A percentile compares a stretch with the other conserved stretches of the same genome.
Evolutionary conservation across 305 asterid genomes (phyloP).

Genomic region (Petunia hybrid): DNA sequence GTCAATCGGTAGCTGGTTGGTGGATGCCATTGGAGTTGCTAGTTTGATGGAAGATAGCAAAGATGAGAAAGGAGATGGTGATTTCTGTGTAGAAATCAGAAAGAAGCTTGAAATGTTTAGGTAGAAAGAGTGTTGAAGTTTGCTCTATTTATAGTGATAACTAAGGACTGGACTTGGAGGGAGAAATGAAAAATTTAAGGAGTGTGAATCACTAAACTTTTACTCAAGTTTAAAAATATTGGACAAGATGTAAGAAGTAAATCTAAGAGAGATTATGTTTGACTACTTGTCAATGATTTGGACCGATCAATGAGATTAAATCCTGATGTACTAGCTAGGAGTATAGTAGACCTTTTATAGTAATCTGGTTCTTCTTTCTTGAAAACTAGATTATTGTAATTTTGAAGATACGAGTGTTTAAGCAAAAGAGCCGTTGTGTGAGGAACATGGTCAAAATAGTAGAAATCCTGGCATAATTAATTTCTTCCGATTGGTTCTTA

Average conservation of each 20-base stretch:
- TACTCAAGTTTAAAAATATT: neutral
- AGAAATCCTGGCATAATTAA: neutral
- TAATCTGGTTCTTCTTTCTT: neutral
- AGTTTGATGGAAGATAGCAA: neutral
- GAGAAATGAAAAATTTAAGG: neutral
- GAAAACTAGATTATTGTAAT: neutral
- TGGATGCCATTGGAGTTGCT: conserved; percentile 42
- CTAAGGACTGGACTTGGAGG: neutral
- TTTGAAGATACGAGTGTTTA: too few species aligned
- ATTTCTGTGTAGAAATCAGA: neutral
- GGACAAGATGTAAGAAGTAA: neutral
- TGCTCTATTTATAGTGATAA: neutral
- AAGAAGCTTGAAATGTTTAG: neutral
- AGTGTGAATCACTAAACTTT: neutral
- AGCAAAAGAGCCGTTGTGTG: neutral
- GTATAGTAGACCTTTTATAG: neutral
- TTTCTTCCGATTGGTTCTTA: neutral
- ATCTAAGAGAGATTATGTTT: neutral
- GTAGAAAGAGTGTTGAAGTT: neutral
- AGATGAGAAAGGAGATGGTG: neutral
- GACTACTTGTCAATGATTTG: neutral
- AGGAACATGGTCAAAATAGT: neutral
- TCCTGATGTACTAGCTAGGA: neutral
- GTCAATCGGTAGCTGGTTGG: conserved; percentile 60
- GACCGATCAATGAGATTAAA: neutral